Base-by-base conservation (phyloP, 106 monocot genomes). In the Allium sativum region DNA sequence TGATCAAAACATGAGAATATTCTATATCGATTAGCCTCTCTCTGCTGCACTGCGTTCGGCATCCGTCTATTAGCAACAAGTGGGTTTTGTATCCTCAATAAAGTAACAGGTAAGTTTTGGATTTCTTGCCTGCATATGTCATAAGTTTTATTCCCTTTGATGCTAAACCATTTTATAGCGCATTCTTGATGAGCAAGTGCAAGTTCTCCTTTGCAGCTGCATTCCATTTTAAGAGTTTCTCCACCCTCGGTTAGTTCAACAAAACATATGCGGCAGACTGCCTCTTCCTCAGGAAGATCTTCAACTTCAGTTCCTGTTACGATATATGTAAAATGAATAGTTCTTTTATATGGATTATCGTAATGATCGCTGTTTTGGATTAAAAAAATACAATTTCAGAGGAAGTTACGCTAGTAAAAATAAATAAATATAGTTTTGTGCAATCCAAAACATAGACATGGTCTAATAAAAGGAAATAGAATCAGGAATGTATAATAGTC, bases 181-280 rank as follows among this genome's bases (percentile, higher is more conserved):
- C 98, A 98, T 5, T 98, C 92, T 85, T 88, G 82, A 78, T 98
- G 98, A 16, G 92, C 92, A 80, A 98, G 88, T 42, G 92, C 98
- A 20, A 98, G 88, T 52, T 88, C 92, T 51, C 98, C 98, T 83
- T 98, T 98, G 86, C 98, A 98, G 66, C 88, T 98, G 60, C 98
- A 98, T 52, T 98, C 92, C 92, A 92, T 78, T 74, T 92, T 98
- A 55, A 98, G 70, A 53, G 91, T 85, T 77, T 98, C 98, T 21
- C 98, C 96, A 43, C 87, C 92, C 65, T 92, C 98, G 4, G 61
- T 63, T 31, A 98, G 92, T 60, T 88, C 98, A 68, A 76, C 69
- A 3, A 98, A 68, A 68, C 98, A 98, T 73, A 98, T 98, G 45
- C 92, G 77, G 71, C 98, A 98, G 7, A 98, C 92, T 56, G 98